Evolutionary conservation across 805 yeast species (phyloP), one percentile per base, ranked within the genome.

Genomic region (Lachancea sp.): DNA sequence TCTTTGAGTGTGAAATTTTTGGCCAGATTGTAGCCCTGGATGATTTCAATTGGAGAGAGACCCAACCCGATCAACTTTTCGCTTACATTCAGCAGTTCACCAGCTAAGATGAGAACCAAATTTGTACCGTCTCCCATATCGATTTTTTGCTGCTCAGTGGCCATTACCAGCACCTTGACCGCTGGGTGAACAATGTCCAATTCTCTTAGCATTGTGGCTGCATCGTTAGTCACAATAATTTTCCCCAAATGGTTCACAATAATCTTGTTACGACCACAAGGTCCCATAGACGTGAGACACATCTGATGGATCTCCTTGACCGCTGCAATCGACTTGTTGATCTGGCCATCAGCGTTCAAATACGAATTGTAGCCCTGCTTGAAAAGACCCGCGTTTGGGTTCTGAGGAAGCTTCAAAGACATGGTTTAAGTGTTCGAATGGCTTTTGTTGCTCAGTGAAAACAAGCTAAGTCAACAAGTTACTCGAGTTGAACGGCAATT

Each of bases 101-200:
- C 98, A 20, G 97, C 96, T 50, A 93, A 75, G 31, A 91, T 79
- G 55, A 93, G 77, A 35, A 93, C 98, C 51, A 90, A 76, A 66
- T 91, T 93, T 19, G 97, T 86, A 58, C 86, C 87, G 67, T 93
- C 99, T 49, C 99, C 99, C 88, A 91, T 85, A 72, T 91, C 99
- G 56, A 80, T 77, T 65, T 93, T 96, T 69, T 93, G 99, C 71
- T 93, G 99, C 63, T 91, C 86, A 12, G 95, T 81, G 17, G 98
- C 95, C 97, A 89, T 89, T 45, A 91, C 93, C 50, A 93, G 76
- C 38, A 93, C 79, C 67, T 91, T 93, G 10, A 93, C 99, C 2
- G 96, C 98, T 5, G 99, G 99, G 64, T 91, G 98, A 38, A 93
- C 89, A 53, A 91, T 88, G 51, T 91, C 97, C 45, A 91, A 72